A percentile compares a stretch with the other conserved stretches of the same genome.
These are phyloP conservation scores for Cucumis melo DNA, from an alignment of 306 rosid species.

Conservation along the genomic window DNA sequence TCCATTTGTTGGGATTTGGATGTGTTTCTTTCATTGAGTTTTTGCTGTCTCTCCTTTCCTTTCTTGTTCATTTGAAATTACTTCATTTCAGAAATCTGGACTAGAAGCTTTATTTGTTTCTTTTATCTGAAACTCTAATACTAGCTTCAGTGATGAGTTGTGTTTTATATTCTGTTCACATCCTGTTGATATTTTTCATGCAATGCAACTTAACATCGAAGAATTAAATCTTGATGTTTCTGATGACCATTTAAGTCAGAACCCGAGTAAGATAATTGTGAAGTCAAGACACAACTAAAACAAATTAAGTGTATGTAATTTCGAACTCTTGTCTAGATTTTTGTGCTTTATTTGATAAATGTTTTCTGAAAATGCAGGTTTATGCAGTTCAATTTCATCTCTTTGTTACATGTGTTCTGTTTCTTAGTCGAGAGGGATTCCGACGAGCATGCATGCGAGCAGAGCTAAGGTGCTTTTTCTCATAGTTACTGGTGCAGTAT, in stretches of 20 bases:
- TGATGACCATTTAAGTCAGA: background rate
- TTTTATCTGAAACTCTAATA: background rate
- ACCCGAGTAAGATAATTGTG: background rate
- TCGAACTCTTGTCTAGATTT: background rate
- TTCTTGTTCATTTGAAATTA: background rate
- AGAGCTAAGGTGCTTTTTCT: constrained; percentile 52
- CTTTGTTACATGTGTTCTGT: constrained; percentile 72
- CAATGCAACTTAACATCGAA: background rate
- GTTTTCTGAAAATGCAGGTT: constrained; percentile 26
- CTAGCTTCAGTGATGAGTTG: background rate
- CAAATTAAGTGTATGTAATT: background rate
- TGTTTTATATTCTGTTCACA: background rate
- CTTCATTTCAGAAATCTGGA: background rate
- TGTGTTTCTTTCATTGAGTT: background rate
- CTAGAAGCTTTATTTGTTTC: background rate
- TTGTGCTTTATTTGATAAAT: background rate
- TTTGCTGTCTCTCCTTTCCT: background rate
- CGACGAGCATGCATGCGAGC: constrained; percentile 83
- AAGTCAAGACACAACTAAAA: background rate
- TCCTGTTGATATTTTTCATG: background rate
- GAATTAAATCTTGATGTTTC: background rate
- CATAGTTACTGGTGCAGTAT: background rate
- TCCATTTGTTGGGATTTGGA: background rate
- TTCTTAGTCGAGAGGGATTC: constrained; percentile 96
- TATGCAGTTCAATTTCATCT: constrained; percentile 94